A percentile compares a stretch with the other conserved stretches of the same genome.
Conservation (phyloP, 2,329 filamentous ascomycete species). For the Alternaria gaisen region DNA sequence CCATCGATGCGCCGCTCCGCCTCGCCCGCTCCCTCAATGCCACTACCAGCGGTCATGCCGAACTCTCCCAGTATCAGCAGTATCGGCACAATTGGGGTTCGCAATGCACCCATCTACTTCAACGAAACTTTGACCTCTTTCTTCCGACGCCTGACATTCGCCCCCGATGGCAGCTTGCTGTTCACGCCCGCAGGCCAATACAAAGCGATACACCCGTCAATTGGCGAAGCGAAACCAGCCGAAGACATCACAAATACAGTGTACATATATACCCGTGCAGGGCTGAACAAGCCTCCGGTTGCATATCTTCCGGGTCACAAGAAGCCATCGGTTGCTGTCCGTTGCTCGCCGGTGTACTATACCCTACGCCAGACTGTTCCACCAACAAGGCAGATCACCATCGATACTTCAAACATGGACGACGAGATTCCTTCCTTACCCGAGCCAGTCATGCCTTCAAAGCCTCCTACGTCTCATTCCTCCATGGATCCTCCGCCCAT, state of each 20-base stretch:
- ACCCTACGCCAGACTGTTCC: slow-evolving; percentile 73
- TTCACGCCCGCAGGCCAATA: slow-evolving; percentile 96
- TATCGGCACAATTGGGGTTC: slow-evolving; percentile 58
- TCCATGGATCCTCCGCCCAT: slow-evolving; percentile 85
- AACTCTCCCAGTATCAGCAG: slow-evolving; percentile 83
- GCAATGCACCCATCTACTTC: slow-evolving; percentile 90
- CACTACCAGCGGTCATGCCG: slow-evolving; percentile 93
- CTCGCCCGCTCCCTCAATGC: slow-evolving; percentile 92
- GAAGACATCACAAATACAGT: slow-evolving; percentile 97
- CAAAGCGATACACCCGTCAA: slow-evolving; percentile 76
- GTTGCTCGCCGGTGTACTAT: slow-evolving; percentile 91
- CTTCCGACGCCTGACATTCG: slow-evolving; percentile 91
- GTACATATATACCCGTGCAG: slow-evolving; percentile 95
- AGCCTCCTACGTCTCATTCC: slow-evolving; percentile 66
- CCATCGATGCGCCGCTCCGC: slow-evolving; percentile 83
- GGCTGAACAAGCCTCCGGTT: slow-evolving; percentile 95
- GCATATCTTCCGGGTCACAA: slow-evolving; percentile 96
- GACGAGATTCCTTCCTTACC: slow-evolving; percentile 85
- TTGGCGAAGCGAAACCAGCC: slow-evolving; percentile 73
- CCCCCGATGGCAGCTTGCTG: slow-evolving; percentile 91
- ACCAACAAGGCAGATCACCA: slow-evolving; percentile 85
- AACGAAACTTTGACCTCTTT: slow-evolving; percentile 98
- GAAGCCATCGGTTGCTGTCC: slow-evolving; percentile 95
- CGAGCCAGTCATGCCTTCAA: slow-evolving; percentile 72
- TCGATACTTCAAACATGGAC: slow-evolving; percentile 89